Conservation (phyloP, 495 filamentous ascomycete species). For the Chlorociboria aeruginascens region DNA sequence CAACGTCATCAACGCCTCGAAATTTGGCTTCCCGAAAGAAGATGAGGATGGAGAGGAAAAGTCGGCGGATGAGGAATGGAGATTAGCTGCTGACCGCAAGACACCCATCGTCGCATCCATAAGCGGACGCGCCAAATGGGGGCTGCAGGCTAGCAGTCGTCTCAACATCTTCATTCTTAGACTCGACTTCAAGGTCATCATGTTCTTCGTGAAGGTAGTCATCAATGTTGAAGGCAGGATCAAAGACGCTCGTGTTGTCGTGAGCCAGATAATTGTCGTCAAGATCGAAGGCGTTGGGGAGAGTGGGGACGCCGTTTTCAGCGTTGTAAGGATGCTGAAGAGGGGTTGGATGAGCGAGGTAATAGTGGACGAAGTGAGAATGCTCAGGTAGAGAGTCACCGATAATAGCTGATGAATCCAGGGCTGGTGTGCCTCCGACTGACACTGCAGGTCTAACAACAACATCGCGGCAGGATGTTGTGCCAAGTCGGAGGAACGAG, state of each 20-base stretch:
- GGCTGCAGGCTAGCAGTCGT: slow-evolving; percentile 66
- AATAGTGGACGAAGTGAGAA: slow-evolving; percentile 50
- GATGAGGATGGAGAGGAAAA: slow-evolving; percentile 22
- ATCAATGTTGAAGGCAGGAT: slow-evolving; percentile 36
- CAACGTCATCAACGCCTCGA: slow-evolving; percentile 38
- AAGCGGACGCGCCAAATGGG: slow-evolving; percentile 80
- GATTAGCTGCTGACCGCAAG: slow-evolving; percentile 57
- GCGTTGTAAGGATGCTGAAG: slow-evolving; percentile 60
- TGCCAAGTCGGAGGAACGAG: slow-evolving; percentile 80
- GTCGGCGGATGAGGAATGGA: slow-evolving; percentile 16
- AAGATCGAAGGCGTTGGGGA: slow-evolving; percentile 51
- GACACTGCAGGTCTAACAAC: slow-evolving; percentile 99
- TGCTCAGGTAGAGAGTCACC: slow-evolving; percentile 50
- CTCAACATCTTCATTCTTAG: slow-evolving; percentile 38
- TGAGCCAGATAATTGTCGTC: slow-evolving; percentile 77
- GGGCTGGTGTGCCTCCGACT: slow-evolving; percentile 51
- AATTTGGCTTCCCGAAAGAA: slow-evolving; percentile 34
- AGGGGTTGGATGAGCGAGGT: slow-evolving; percentile 59
- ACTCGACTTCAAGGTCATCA: slow-evolving; percentile 20
- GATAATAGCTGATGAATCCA: slow-evolving; percentile 44
- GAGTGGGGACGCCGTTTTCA: slow-evolving; percentile 68
- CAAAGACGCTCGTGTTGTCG: slow-evolving; percentile 54
- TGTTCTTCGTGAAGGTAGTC: slow-evolving; percentile 35
- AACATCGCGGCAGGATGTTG: slow-evolving; percentile 99
- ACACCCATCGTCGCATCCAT: slow-evolving; percentile 82